A percentile compares a stretch with the other conserved stretches of the same genome.
These are phyloP conservation scores for Polysphondylium violaceum DNA, from an alignment of 78 protist species.

Conservation along the genomic window DNA sequence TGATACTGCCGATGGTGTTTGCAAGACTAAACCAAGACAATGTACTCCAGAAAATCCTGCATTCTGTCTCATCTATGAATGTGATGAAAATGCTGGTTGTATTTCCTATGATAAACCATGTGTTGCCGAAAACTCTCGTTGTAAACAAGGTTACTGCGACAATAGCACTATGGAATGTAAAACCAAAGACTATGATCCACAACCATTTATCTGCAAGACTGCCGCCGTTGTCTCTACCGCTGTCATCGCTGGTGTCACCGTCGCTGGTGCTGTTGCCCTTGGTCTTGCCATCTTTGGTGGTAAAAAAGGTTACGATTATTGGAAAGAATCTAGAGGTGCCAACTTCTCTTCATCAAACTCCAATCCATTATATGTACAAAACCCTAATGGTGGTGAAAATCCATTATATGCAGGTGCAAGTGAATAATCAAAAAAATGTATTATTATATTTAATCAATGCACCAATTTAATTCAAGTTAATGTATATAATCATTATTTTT, in stretches of 20 bases:
- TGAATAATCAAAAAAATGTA: not conserved
- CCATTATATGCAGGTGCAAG: conserved; percentile 1
- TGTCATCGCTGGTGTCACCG: conserved; percentile 27
- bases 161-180: conserved; percentile 12
- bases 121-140: conserved; percentile 22
- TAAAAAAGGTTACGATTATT: conserved; percentile 29
- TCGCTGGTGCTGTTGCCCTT: conserved; percentile 41
- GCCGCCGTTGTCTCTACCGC: conserved; percentile 20
- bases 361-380: conserved; percentile 40
- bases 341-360: not conserved
- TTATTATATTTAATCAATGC: too few species aligned
- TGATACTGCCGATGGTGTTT: conserved; percentile 15
- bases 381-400: conserved; percentile 13
- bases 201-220: conserved; percentile 20
- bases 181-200: conserved; percentile 15
- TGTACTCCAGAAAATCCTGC: conserved; percentile 25
- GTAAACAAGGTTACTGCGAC: conserved; percentile 29
- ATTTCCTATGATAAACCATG: conserved; percentile 1
- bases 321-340: not conserved
- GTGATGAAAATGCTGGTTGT: conserved; percentile 48
- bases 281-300: conserved; percentile 11
- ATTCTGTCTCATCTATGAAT: not conserved
- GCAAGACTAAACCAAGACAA: not conserved
- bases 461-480: too few species aligned
- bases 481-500: too few species aligned